Percentiles rank a stretch among this genome's conserved stretches.
Conservation (phyloP, 139 green algal species). For the Asterochloris erici region DNA sequence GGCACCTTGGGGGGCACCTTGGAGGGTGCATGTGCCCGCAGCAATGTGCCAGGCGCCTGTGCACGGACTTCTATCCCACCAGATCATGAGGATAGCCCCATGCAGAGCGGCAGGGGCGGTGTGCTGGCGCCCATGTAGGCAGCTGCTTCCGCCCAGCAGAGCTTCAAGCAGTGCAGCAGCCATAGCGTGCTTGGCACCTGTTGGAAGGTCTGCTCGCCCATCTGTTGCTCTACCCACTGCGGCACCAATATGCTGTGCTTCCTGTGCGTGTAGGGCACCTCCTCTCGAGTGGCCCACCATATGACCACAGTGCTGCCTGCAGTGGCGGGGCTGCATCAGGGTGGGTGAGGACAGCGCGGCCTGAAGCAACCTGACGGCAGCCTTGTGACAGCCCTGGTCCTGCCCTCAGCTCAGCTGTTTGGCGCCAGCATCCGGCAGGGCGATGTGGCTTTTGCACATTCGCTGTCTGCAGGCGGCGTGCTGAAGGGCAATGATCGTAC, state of each 20-base stretch:
- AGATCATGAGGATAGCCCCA: too few species aligned
- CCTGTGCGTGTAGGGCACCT: constrained; percentile 51
- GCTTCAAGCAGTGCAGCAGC: neutral
- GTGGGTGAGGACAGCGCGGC: too few species aligned
- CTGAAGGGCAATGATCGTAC: too few species aligned
- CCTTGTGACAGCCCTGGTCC: too few species aligned
- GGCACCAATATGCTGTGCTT: constrained; percentile 47
- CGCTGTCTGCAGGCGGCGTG: too few species aligned
- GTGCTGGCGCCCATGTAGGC: neutral
- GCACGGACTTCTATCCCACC: constrained; percentile 7
- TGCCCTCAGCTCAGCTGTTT: too few species aligned
- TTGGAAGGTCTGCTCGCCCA: constrained; percentile 43
- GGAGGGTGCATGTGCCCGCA: neutral
- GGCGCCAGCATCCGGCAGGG: too few species aligned
- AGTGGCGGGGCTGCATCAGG: neutral
- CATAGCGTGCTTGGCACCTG: constrained; percentile 22
- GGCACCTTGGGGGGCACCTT: neutral
- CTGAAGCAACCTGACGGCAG: too few species aligned
- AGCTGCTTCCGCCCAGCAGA: neutral
- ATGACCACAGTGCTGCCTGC: constrained; percentile 20
- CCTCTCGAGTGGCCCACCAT: constrained; percentile 28
- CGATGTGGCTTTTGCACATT: too few species aligned
- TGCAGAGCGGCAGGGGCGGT: neutral
- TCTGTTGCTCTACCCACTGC: constrained; percentile 15
- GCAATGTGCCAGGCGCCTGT: neutral